phyloP scores from a whole-genome alignment of 2,329 filamentous ascomycete species.

The Paradendryphiella salina region DNA sequence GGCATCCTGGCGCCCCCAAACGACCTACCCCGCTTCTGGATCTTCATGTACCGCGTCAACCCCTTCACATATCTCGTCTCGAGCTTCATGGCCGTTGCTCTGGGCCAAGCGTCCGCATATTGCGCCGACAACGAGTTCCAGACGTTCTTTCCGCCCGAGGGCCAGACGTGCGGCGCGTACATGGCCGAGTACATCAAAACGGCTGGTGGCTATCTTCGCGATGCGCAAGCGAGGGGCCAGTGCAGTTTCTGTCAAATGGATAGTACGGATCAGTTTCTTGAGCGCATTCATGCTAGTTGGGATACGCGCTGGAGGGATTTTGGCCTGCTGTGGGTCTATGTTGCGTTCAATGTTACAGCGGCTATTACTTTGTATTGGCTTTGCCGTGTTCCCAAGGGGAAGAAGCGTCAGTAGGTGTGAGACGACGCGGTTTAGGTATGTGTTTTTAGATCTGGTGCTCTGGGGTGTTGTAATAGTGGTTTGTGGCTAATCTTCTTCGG shows the following conservation, averaged over 20 bases:
- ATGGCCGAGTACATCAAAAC: constrained; percentile 48
- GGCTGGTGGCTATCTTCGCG: constrained; percentile 49
- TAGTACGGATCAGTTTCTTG: constrained; percentile 55
- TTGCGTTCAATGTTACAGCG: constrained; percentile 55
- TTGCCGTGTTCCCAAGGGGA: constrained; percentile 54
- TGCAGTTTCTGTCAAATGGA: constrained; percentile 56
- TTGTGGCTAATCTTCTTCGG: neutral
- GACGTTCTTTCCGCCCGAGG: constrained; percentile 45
- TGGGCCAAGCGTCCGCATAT: constrained; percentile 53
- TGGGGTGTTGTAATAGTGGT: too few relatives aligned
- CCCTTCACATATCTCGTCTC: constrained; percentile 69
- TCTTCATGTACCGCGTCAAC: constrained; percentile 73
- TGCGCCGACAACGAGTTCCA: constrained; percentile 52
- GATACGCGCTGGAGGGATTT: constrained; percentile 63
- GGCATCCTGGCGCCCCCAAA: constrained; percentile 64
- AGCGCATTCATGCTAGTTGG: constrained; percentile 48
- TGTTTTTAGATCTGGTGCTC: too few relatives aligned
- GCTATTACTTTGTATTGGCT: constrained; percentile 59
- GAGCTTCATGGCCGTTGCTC: constrained; percentile 57
- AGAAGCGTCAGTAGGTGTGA: constrained; percentile 41
- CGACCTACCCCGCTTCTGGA: constrained; percentile 71
- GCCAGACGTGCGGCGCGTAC: constrained; percentile 50
- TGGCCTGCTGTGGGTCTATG: constrained; percentile 56
- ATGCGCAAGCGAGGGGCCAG: constrained; percentile 45
- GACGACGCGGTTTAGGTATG: too few relatives aligned